Percentiles rank a stretch among this genome's conserved stretches.
Conservation (phyloP, 805 yeast genomes). For the Pichia eremophila region DNA sequence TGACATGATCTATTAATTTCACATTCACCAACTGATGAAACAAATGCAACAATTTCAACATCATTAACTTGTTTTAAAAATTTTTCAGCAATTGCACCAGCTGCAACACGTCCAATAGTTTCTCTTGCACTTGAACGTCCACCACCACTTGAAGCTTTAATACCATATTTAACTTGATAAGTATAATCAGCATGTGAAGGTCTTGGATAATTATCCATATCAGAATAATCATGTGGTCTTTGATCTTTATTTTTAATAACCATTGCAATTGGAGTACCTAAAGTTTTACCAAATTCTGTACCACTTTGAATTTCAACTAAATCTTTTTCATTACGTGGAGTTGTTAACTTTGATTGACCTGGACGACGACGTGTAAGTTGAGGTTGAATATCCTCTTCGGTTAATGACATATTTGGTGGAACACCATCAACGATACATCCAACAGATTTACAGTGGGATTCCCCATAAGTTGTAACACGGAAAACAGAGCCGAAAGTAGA, state of each 20-base stretch:
- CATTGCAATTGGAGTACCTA: conserved; percentile 96
- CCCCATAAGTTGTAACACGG: conserved; percentile 92
- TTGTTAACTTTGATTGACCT: conserved; percentile 85
- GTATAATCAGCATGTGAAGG: conserved; percentile 98
- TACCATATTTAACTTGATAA: conserved; percentile 81
- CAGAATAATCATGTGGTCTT: conserved; percentile 91
- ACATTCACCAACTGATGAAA: conserved; percentile 80
- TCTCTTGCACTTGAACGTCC: conserved; percentile 97
- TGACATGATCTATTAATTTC: conserved; percentile 67
- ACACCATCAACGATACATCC: conserved; percentile 98
- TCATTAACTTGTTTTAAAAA: conserved; percentile 63
- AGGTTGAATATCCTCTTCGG: conserved; percentile 87
- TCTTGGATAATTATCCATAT: conserved; percentile 91
- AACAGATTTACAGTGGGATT: conserved; percentile 93
- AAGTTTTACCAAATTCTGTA: conserved; percentile 78
- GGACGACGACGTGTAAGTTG: conserved; percentile 96
- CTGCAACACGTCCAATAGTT: conserved; percentile 97
- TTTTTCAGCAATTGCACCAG: conserved; percentile 97
- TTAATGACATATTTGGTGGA: conserved; percentile 85
- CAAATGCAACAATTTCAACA: conserved; percentile 95
- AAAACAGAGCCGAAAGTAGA: conserved; percentile 61
- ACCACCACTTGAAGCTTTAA: conserved; percentile 93
- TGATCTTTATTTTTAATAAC: conserved; percentile 89
- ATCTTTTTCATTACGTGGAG: conserved; percentile 96
- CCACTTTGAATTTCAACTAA: conserved; percentile 90